These are phyloP conservation scores for Colletotrichum eleusines DNA, from an alignment of 2,329 filamentous ascomycete genomes.

Conservation along the genomic window DNA sequence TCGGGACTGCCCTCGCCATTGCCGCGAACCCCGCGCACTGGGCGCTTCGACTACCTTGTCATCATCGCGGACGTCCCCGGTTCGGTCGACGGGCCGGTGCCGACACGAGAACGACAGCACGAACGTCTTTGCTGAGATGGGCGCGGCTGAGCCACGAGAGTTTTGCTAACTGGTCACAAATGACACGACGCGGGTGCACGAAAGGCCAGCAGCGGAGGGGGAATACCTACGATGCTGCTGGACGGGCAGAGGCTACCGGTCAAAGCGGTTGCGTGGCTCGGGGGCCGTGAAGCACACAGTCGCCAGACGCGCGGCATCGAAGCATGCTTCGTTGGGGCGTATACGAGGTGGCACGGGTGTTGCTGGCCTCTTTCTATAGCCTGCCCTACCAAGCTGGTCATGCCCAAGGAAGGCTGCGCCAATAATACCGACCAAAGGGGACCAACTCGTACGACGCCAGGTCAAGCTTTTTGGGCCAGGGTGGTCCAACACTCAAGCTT, in stretches of 20 bases:
- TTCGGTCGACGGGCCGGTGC: no score
- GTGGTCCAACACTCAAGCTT: background rate
- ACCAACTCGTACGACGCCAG: background rate
- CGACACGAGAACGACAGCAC: no score
- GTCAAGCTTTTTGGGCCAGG: background rate
- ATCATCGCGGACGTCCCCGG: no score
- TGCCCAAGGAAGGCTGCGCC: no score
- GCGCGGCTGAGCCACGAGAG: background rate
- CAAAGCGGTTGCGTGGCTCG: background rate
- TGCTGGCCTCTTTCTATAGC: no score
- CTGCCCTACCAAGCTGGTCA: background rate
- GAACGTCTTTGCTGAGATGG: no score
- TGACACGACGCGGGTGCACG: background rate
- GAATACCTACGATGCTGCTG: background rate
- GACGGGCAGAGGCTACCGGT: background rate
- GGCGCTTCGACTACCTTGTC: background rate
- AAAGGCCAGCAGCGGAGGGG: background rate
- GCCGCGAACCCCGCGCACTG: background rate
- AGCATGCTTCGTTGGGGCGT: background rate
- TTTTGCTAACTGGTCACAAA: background rate
- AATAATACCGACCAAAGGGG: no score
- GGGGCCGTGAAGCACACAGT: background rate
- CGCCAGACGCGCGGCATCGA: background rate
- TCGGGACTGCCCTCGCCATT: background rate
- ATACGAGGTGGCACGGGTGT: background rate